Evolutionary conservation across 108 stramenopile genomes (phyloP).

Genomic region (Schizochytrium sp.): DNA sequence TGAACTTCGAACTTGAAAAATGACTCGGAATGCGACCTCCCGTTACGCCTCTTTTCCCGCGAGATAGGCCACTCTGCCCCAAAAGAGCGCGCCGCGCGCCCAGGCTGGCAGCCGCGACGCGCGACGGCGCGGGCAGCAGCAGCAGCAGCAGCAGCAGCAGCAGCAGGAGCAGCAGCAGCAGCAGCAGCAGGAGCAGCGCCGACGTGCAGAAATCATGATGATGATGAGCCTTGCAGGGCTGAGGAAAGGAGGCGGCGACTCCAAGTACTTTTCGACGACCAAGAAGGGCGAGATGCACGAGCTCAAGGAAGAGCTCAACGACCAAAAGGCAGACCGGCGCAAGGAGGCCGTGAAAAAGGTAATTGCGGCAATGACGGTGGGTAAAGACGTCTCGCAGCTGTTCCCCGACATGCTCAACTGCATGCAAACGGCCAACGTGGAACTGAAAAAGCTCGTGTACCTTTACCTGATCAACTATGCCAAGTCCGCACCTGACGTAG

Average conservation of each 20-base stretch:
- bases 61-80: no score
- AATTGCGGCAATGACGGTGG: conserved; percentile 98
- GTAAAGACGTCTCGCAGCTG: conserved; percentile 93
- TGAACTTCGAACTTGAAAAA: no score
- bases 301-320: conserved; percentile 86
- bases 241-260: conserved; percentile 59
- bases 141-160: no score
- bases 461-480: conserved; percentile 99
- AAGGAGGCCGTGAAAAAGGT: conserved; percentile 99
- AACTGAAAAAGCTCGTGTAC: conserved; percentile 96
- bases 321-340: conserved; percentile 74
- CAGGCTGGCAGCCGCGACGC: no score
- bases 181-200: no score
- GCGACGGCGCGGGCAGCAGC: no score
- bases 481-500: conserved; percentile 94
- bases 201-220: neutral
- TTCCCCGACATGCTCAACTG: conserved; percentile 98
- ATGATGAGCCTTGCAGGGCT: neutral
- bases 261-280: conserved; percentile 86
- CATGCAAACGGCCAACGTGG: conserved; percentile 96
- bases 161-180: no score
- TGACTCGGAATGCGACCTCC: no score
- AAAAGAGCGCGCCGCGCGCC: no score
- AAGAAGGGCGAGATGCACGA: conserved; percentile 99
- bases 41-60: no score